Percentiles rank a stretch among this genome's conserved stretches.
phyloP scores from a whole-genome alignment of 805 yeast genomes.

The Hanseniaspora pseudoguilliermondii region DNA sequence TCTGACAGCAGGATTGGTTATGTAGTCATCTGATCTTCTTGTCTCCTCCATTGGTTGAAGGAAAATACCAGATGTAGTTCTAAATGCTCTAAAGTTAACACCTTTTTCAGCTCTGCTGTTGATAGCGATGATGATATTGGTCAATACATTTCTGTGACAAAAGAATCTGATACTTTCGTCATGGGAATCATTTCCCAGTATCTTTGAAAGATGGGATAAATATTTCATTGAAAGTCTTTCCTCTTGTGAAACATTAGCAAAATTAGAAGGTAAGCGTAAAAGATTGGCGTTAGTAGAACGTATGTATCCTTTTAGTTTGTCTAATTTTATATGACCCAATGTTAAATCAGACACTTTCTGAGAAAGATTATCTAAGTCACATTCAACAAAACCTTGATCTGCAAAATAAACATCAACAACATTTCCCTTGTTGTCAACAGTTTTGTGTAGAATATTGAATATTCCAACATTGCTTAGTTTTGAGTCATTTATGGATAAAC shows the following conservation, averaged over 20 bases:
- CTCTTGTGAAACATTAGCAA: neutral
- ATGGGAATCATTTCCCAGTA: neutral
- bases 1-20: neutral
- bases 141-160: constrained; percentile 10
- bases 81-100: neutral
- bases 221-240: constrained; percentile 8
- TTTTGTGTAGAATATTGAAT: neutral
- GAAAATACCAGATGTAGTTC: neutral
- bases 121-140: neutral
- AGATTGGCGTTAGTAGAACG: neutral
- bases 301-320: neutral
- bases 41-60: constrained; percentile 8
- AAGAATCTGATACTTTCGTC: neutral
- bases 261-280: neutral
- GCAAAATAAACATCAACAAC: neutral
- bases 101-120: neutral
- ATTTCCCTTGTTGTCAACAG: neutral
- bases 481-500: neutral
- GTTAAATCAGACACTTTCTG: neutral
- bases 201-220: neutral
- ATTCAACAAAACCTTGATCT: neutral
- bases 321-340: neutral
- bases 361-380: neutral
- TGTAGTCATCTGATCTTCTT: neutral
- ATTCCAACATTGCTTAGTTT: neutral